Base-by-base conservation (phyloP, 129 eudicot genomes). In the Flaveria ramosissima region DNA sequence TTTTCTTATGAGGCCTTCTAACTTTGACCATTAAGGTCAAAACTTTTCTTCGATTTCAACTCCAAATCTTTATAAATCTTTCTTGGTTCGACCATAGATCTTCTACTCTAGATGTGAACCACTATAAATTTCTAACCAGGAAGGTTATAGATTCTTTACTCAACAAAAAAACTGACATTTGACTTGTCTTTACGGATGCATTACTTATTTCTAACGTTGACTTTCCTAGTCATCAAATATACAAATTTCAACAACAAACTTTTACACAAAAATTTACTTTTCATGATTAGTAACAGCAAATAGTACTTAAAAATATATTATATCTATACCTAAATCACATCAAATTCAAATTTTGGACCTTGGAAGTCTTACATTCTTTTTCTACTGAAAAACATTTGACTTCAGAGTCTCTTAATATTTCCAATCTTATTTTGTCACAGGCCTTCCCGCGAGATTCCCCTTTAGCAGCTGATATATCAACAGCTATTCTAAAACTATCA, bases 381-480 rank as follows among this genome's bases (percentile, higher is more conserved):
- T 66, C 46, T 2, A 43, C 59, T 61, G 7, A 0, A 15, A 61
- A 61, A 61, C 6, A 61, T 61, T 61, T 43, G 60, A 42, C 70
- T 16, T 68, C 1, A 41, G 39, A 77, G 70, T 77, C 50, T 12
- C 30, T 21, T 55, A 52, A 53, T 14, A 36, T 9, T 67, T 39
- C 45, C 57, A 5, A 23, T 30, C 57, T 30, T 70, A 2, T 30
- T 13, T 80, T 78, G 10, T 21, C n/a, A 13, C 82, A 92, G 98
- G 98, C 96, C 24, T 92, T 92, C 59, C 92, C 90, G 9, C 57
- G 82, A 71, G 98, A 88, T 84, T 92, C 98, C 14, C 96, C 94
- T n/a, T 72, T 92, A 68, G 94, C 98, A 47, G 84, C 83, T 2
- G 98, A 92, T 75, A 68, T 92, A 66, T 92, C 98, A 59, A 92